A percentile compares a stretch with the other conserved stretches of the same genome.
phyloP scores from a whole-genome alignment of 306 rosid genomes.

The Lupinus albus region DNA sequence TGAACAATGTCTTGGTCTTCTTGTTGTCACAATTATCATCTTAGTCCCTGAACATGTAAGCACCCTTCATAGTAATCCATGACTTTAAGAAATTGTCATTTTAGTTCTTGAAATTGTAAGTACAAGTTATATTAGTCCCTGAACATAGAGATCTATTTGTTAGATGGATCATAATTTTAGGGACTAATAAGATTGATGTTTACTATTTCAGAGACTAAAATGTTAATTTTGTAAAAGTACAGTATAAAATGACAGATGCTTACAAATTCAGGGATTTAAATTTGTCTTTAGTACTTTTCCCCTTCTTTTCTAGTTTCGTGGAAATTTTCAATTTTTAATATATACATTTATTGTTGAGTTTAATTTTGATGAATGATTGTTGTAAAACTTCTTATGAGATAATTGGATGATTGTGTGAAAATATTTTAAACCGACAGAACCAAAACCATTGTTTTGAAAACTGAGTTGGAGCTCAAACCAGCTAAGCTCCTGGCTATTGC shows the following conservation, averaged over 20 bases:
- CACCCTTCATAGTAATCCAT: no score
- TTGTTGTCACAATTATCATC: no score
- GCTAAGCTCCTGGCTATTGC: neutral
- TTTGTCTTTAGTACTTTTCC: neutral
- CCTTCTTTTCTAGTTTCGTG: neutral
- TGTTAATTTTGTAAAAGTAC: no score
- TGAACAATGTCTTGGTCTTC: neutral
- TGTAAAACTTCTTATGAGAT: neutral
- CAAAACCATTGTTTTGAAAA: neutral
- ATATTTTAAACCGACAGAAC: neutral
- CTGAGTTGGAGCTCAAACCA: no score
- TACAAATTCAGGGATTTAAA: neutral
- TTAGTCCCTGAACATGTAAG: no score
- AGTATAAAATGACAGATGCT: neutral
- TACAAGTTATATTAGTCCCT: no score
- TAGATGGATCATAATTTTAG: no score
- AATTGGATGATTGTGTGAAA: neutral
- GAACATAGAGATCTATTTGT: no score
- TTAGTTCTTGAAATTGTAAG: no score
- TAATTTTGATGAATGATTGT: neutral
- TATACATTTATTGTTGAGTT: neutral
- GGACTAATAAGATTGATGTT: neutral
- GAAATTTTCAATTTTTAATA: neutral
- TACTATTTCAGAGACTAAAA: neutral
- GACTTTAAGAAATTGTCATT: no score